Percentiles rank a stretch among this genome's conserved stretches.
Evolutionary conservation across 2,329 filamentous ascomycete genomes (phyloP).

Genomic region (Epichloe elymi): DNA sequence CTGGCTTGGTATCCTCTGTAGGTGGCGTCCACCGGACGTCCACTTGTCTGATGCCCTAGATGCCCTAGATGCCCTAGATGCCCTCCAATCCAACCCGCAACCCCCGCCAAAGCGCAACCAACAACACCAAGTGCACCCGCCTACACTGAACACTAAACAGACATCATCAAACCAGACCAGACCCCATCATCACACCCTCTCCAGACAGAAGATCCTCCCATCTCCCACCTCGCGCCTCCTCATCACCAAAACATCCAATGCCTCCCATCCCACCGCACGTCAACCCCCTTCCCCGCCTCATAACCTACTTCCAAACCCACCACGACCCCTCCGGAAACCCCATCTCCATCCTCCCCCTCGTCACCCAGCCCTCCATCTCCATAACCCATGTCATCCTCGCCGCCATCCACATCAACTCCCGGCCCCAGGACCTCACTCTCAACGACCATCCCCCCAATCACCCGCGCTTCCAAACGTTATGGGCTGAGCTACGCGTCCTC

Average conservation of each 20-base stretch:
- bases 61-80: too few species aligned
- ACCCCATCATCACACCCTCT: neutral
- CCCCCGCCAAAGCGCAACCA: too few species aligned
- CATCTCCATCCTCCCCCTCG: slow-evolving; percentile 40
- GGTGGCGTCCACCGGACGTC: too few species aligned
- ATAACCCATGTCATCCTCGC: slow-evolving; percentile 76
- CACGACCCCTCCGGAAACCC: slow-evolving; percentile 29
- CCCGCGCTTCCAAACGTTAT: slow-evolving; percentile 56
- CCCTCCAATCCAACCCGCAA: too few species aligned
- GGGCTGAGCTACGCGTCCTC: slow-evolving; percentile 62
- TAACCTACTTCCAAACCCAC: slow-evolving; percentile 43
- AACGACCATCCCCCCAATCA: slow-evolving; percentile 69
- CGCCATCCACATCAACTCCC: slow-evolving; percentile 69
- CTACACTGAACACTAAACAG: too few species aligned
- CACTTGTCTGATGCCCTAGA: too few species aligned
- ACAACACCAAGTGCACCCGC: too few species aligned
- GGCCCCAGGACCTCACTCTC: slow-evolving; percentile 54
- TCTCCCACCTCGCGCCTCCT: slow-evolving; percentile 21
- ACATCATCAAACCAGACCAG: neutral
- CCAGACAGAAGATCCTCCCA: too few species aligned
- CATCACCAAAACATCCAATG: slow-evolving; percentile 18
- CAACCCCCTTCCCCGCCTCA: slow-evolving; percentile 30
- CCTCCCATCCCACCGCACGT: slow-evolving; percentile 17
- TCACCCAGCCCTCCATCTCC: slow-evolving; percentile 32
- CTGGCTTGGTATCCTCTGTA: too few species aligned